Percentiles rank a stretch among this genome's conserved stretches.
These are phyloP conservation scores for Pseudoperonospora humuli DNA, from an alignment of 352 stramenopile genomes.

Conservation along the genomic window DNA sequence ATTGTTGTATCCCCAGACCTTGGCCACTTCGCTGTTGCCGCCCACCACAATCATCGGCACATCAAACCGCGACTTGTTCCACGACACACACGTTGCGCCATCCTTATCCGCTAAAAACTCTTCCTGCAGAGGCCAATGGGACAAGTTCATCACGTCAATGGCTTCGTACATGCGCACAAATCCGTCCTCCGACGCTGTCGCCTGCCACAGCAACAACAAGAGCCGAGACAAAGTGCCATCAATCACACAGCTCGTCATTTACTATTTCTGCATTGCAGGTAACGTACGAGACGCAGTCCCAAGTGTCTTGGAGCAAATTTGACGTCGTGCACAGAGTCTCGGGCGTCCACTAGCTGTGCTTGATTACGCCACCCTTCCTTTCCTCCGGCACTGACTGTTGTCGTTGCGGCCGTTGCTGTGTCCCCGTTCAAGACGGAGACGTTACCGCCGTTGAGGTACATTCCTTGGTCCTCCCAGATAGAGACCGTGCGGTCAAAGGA, in stretches of 20 bases:
- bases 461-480: conserved; percentile 91
- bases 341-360: conserved; percentile 86
- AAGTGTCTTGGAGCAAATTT: conserved; percentile 93
- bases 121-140: conserved; percentile 90
- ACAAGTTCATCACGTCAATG: conserved; percentile 93
- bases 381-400: conserved; percentile 1
- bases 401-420: background rate
- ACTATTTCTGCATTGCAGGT: background rate
- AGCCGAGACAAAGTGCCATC: background rate
- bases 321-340: conserved; percentile 91
- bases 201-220: conserved; percentile 29
- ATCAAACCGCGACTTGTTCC: conserved; percentile 93
- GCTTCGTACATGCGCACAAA: conserved; percentile 94
- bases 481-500: conserved; percentile 90
- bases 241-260: background rate
- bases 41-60: conserved; percentile 92
- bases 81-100: conserved; percentile 89
- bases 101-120: conserved; percentile 79
- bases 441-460: conserved; percentile 31
- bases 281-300: conserved; percentile 79
- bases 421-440: conserved; percentile 2
- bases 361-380: conserved; percentile 79
- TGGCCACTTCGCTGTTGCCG: conserved; percentile 80
- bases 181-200: conserved; percentile 91
- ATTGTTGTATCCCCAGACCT: conserved; percentile 91